Conservation (phyloP, 768 basidiomycete species). For the Amanita exitialis region DNA sequence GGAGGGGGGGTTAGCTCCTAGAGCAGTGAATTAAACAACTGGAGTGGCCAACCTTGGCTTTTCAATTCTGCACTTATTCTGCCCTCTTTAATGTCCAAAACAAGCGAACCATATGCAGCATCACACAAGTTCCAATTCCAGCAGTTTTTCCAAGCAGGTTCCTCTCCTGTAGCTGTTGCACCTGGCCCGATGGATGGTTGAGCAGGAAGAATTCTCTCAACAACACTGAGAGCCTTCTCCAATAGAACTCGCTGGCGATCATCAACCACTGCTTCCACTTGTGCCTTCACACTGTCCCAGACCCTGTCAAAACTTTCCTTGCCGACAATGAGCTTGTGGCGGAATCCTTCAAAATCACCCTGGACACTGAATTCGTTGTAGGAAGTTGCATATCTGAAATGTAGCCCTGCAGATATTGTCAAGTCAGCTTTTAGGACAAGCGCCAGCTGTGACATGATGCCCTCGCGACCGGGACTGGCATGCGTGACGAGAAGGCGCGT, state of each 20-base stretch:
- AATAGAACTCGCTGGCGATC: conserved; percentile 82
- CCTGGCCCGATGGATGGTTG: conserved; percentile 35
- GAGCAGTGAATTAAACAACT: neutral
- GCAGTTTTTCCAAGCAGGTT: conserved; percentile 96
- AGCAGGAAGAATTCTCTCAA: conserved; percentile 65
- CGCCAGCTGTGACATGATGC: conserved; percentile 83
- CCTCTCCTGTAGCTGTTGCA: conserved; percentile 56
- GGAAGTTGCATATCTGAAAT: conserved; percentile 93
- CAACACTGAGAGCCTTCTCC: conserved; percentile 80
- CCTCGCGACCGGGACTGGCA: conserved; percentile 87
- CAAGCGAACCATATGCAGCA: conserved; percentile 82
- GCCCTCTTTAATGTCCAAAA: conserved; percentile 87
- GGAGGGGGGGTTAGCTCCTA: neutral
- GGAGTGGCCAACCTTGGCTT: conserved; percentile 61
- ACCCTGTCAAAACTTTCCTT: conserved; percentile 83
- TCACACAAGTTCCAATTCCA: conserved; percentile 99
- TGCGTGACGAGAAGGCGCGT: conserved; percentile 92
- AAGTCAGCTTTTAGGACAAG: conserved; percentile 91
- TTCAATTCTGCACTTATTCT: conserved; percentile 87
- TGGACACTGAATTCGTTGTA: conserved; percentile 98
- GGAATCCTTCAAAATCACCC: conserved; percentile 80
- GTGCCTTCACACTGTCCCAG: conserved; percentile 89
- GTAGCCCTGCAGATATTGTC: conserved; percentile 87
- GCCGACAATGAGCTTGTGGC: conserved; percentile 65
- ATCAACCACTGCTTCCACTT: conserved; percentile 88